Evolutionary conservation across 75 land plant genomes (phyloP).

Genomic region (Cunninghamia lanceolata): DNA sequence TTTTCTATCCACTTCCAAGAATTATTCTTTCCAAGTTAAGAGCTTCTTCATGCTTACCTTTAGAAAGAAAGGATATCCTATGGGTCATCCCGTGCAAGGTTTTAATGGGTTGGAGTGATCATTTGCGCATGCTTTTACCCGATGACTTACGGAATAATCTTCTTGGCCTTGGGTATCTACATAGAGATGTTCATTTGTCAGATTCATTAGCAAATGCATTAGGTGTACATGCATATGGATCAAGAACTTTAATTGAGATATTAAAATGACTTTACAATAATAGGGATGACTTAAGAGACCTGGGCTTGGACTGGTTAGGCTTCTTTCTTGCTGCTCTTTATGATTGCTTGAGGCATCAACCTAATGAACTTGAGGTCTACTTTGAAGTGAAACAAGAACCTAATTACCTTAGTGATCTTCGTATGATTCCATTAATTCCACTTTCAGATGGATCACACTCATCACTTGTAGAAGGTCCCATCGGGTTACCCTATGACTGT

Average conservation of each 20-base stretch:
- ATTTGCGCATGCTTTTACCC: conserved; percentile 50
- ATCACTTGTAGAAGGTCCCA: too few species aligned
- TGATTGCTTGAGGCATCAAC: conserved; percentile 22
- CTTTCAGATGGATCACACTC: conserved; percentile 68
- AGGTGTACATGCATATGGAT: conserved; percentile 74
- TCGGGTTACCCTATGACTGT: conserved; percentile 78
- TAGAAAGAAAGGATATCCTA: conserved; percentile 45
- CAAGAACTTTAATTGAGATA: conserved; percentile 46
- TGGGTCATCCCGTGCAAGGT: conserved; percentile 85
- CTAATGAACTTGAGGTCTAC: conserved; percentile 11
- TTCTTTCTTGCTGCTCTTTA: conserved; percentile 59
- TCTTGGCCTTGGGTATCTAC: conserved; percentile 72
- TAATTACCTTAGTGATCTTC: conserved; percentile 32
- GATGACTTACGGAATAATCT: conserved; percentile 57
- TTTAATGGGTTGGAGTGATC: conserved; percentile 68
- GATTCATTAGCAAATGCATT: conserved; percentile 68
- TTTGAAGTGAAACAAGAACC: conserved; percentile 19
- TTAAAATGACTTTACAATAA: conserved; percentile 46
- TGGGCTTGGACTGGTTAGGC: conserved; percentile 73
- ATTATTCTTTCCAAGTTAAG: conserved; percentile 69
- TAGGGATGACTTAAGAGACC: conserved; percentile 29
- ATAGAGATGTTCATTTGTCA: conserved; percentile 58
- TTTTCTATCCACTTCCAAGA: conserved; percentile 82
- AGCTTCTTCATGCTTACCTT: conserved; percentile 59
- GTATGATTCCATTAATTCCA: conserved; percentile 65